Conservation (phyloP, 2,329 filamentous ascomycete species). For the Alternaria incomplexa region DNA sequence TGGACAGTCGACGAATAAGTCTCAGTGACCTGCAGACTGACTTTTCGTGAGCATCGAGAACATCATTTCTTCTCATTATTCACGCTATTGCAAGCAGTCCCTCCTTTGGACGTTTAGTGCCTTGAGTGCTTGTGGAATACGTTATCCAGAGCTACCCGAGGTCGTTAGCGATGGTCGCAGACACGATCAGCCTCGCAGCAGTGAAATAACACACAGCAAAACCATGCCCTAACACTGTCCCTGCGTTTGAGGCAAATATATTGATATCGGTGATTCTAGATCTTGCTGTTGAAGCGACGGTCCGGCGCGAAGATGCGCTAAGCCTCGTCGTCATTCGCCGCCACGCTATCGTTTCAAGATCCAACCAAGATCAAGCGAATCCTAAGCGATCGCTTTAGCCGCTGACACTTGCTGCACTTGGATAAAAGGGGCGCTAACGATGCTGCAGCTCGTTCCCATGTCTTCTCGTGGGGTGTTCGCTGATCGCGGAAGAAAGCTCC, state of each 20-base stretch:
- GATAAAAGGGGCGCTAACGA: neutral
- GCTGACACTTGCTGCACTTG: constrained; percentile 3
- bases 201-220: neutral
- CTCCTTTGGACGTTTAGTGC: neutral
- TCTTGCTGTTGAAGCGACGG: neutral
- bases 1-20: neutral
- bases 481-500: neutral
- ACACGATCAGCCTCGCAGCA: neutral
- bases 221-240: neutral
- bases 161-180: neutral
- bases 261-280: neutral
- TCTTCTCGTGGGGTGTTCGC: neutral
- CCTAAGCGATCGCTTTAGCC: constrained; percentile 10
- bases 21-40: neutral
- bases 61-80: neutral
- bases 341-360: constrained; percentile 11
- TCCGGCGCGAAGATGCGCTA: constrained; percentile 10
- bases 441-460: neutral
- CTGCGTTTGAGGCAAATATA: neutral
- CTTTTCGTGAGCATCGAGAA: neutral
- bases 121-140: neutral
- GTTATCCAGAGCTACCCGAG: neutral
- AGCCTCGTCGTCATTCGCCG: neutral
- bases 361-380: constrained; percentile 3
- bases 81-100: neutral